Evolutionary conservation across 2,329 filamentous ascomycete species (phyloP), one percentile per base, ranked within the genome.

Genomic region (Penicillium sclerotiorum): DNA sequence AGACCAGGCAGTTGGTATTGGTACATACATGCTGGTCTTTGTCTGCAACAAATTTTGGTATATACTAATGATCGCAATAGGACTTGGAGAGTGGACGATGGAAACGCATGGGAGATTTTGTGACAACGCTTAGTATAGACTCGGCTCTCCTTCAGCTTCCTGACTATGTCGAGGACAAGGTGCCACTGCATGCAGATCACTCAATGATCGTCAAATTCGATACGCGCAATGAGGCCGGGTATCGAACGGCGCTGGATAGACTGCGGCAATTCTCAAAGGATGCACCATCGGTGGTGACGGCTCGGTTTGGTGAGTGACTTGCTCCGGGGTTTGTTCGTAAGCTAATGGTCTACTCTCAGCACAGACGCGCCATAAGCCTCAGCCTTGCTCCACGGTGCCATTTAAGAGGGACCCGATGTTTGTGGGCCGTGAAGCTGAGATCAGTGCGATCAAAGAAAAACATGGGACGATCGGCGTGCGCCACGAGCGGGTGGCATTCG

Each of bases 1-100:
- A 62, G 33, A 65, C 63, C 2, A 52, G 48, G 38, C 47, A 50
- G 38, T 37, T 66, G 9, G 36, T 55, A 13, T 43, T 37, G 33
- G 62, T 66, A 57, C 36, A 53, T 20, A 17, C 36, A 53, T 20
- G 17, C 21, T 49, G 18, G 15, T 20, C 13, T 41, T 47, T 0
- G 11, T 41, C 27, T 33, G 21, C 20, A 27, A 41, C 25, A 47
- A 13, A 8, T 18, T 41, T 18, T 35, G 23, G 1, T 4, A 41
- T 47, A 9, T 33, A 35, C 12, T 47, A 27, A 47, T 7, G 36
- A 35, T 40, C 20, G 27, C 35, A 21, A 13, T 25, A 47, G 45
- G 36, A 47, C 36, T 27, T 36, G 36, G 45, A 41, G 33, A 47
- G 45, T 25, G 25, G 45, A 41, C 45, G 36, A 13, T 47, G 45